Evolutionary conservation across 192 early-diverging fungal species (phyloP), one percentile per base, ranked within the genome.

Genomic region (Kickxella alabastrina): DNA sequence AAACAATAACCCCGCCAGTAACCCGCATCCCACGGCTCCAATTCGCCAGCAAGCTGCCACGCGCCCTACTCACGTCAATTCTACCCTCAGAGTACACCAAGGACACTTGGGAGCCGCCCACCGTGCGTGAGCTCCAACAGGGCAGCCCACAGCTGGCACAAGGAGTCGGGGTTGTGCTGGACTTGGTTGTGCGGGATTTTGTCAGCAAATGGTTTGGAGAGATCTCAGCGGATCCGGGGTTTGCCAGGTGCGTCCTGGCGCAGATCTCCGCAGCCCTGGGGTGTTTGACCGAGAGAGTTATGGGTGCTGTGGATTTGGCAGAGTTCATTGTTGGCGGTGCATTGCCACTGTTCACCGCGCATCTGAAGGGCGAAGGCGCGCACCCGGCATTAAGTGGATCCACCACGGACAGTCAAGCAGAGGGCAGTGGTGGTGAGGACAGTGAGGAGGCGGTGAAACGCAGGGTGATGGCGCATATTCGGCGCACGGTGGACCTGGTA

Each of bases 281-380:
- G 29, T 49, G 46, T 0, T 37, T 80, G 8, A 64, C 48, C 3
- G 57, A 70, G 10, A 52, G 78, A 0, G n/a, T n/a, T n/a, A 49
- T 43, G 12, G 23, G 31, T 2, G 43, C 15, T 3, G 36, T 85
- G 23, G 92, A 95, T 51, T 49, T 81, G 19, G 67, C 83, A 0
- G 66, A 82, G 21, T 54, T 91, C 19, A 45, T 86, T 1, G 73
- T 89, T 10, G 75, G 74, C 10, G 75, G 78, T 27, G 56, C 89
- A 17, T 49, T 92, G 37, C 88, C 90, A 23, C 65, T 84, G 22
- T 56, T 88, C n/a, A 91, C 88, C 0, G 43, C 64, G 3, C 92
- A 95, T 46, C 15, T 10, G 22, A 27, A 22, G 14, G 17, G 18
- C 19, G 14, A 25, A 4, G 3, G 24, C 18, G 41, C 39, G 51